These are phyloP conservation scores for Dianthus caryophyllus DNA, from an alignment of 148 eudicot genomes.

Conservation along the genomic window DNA sequence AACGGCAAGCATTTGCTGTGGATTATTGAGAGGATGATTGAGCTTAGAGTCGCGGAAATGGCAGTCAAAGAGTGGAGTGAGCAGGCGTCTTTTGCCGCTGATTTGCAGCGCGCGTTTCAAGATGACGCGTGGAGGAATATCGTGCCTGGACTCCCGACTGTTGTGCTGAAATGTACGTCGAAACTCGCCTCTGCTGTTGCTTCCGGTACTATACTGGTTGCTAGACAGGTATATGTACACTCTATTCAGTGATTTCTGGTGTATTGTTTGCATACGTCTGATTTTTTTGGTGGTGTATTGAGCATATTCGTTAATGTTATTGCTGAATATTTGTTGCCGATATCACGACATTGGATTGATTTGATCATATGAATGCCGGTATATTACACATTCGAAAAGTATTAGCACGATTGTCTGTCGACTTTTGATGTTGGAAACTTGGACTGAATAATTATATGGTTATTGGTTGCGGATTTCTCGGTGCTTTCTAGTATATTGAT, in stretches of 20 bases:
- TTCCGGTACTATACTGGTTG: conserved; percentile 60
- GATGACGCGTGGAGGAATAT: conserved; percentile 89
- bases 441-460: background rate
- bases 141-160: conserved; percentile 69
- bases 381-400: background rate
- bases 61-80: conserved; percentile 87
- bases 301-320: background rate
- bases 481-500: background rate
- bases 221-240: conserved; percentile 53
- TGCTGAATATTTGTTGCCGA: too few relatives aligned
- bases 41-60: conserved; percentile 68
- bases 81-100: conserved; percentile 59
- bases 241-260: background rate
- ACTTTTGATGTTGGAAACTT: background rate
- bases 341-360: too few relatives aligned
- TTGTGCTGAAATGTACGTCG: conserved; percentile 64
- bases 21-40: conserved; percentile 94
- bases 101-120: conserved; percentile 79
- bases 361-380: background rate
- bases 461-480: too few relatives aligned
- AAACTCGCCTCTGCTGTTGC: conserved; percentile 75
- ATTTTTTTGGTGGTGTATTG: background rate
- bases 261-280: too few relatives aligned
- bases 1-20: conserved; percentile 84
- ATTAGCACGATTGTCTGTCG: background rate